A percentile compares a stretch with the other conserved stretches of the same genome.
phyloP scores from a whole-genome alignment of 805 yeast species.

The Saccharomyces eubayanus region DNA sequence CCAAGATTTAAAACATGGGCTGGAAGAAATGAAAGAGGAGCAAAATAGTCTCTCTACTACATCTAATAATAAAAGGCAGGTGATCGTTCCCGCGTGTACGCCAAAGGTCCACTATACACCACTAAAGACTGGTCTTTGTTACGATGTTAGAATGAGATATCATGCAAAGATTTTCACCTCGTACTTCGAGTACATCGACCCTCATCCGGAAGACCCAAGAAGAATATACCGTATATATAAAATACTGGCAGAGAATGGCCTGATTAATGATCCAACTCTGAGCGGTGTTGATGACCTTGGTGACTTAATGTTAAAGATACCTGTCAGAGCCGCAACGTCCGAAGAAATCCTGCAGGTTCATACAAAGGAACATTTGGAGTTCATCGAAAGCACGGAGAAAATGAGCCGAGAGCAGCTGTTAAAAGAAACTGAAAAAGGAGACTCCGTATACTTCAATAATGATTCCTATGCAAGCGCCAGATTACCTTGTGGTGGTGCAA shows the following conservation, averaged over 20 bases:
- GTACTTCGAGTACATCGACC: conserved; percentile 89
- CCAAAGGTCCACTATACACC: conserved; percentile 68
- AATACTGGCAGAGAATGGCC: conserved; percentile 87
- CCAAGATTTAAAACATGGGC: not conserved
- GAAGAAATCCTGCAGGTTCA: conserved; percentile 87
- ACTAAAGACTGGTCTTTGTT: conserved; percentile 85
- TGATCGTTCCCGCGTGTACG: conserved; percentile 48
- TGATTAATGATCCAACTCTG: conserved; percentile 69
- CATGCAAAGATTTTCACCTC: conserved; percentile 92
- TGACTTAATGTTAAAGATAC: conserved; percentile 77
- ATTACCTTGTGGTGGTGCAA: conserved; percentile 92
- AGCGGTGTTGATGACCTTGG: conserved; percentile 69
- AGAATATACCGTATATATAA: conserved; percentile 91
- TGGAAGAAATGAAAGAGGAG: not conserved
- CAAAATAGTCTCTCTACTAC: not conserved
- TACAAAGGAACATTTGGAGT: conserved; percentile 67
- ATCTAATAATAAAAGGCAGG: conserved; percentile 30
- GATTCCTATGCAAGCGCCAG: conserved; percentile 83
- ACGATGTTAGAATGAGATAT: conserved; percentile 95
- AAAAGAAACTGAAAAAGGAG: conserved; percentile 83
- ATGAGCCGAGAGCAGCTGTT: conserved; percentile 72
- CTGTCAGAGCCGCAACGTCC: conserved; percentile 78
- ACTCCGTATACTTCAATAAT: conserved; percentile 89
- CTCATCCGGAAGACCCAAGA: conserved; percentile 98
- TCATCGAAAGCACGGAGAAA: conserved; percentile 61